Evolutionary conservation across 192 early-diverging fungal genomes (phyloP).

Genomic region (Entomortierella chlamydospora): DNA sequence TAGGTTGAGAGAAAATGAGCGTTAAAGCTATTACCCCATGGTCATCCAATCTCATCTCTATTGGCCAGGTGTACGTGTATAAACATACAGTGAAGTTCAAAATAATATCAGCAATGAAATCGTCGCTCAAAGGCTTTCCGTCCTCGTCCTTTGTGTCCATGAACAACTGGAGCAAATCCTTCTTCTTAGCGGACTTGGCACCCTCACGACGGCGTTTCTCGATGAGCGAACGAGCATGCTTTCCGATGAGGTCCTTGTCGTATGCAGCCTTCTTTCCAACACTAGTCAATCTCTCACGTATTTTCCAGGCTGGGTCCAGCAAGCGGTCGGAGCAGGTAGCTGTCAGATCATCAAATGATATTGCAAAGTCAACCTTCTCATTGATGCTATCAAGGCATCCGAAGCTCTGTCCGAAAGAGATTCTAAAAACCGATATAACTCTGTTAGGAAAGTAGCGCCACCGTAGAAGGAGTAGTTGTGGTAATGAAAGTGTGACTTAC

Average conservation of each 20-base stretch:
- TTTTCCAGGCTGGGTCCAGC: constrained; percentile 35
- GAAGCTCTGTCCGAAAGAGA: constrained; percentile 43
- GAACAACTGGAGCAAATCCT: constrained; percentile 58
- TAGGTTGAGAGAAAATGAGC: background rate
- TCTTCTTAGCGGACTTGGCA: constrained; percentile 1
- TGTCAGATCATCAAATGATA: constrained; percentile 63
- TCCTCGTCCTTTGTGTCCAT: constrained; percentile 57
- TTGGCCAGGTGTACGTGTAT: no score
- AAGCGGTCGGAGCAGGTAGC: constrained; percentile 30
- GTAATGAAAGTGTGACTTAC: constrained; percentile 15
- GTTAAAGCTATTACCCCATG: background rate
- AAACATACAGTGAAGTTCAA: constrained; percentile 55
- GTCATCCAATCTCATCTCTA: no score
- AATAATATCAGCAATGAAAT: constrained; percentile 58
- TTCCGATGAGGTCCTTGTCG: constrained; percentile 22
- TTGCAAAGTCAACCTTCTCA: constrained; percentile 53
- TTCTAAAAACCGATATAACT: background rate
- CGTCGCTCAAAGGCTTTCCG: constrained; percentile 46
- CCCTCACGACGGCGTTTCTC: constrained; percentile 20
- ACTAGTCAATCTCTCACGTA: constrained; percentile 28
- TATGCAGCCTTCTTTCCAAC: constrained; percentile 26
- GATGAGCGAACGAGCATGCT: constrained; percentile 37
- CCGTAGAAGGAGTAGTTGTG: background rate
- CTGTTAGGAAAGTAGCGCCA: no score
- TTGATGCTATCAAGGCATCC: constrained; percentile 33